A percentile compares a stretch with the other conserved stretches of the same genome.
Conservation (phyloP, 257 asterid species). For the Rehmannia glutinosa region DNA sequence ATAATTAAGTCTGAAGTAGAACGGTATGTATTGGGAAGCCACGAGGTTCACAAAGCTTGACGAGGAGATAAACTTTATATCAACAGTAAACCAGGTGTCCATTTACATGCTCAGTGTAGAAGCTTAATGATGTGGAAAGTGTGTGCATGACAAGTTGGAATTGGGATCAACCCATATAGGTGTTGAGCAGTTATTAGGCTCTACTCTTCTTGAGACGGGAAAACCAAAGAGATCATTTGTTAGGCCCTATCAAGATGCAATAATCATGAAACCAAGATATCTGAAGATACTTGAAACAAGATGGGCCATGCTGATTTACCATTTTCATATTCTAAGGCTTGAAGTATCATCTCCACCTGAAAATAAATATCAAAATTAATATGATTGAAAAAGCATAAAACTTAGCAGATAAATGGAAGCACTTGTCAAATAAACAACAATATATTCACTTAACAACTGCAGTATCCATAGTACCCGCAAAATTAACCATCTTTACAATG, state of each 20-base stretch:
- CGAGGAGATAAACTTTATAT: too few species aligned
- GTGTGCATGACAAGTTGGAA: too few species aligned
- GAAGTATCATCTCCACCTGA: constrained; percentile 99
- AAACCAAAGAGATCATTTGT: not conserved
- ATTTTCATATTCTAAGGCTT: constrained; percentile 89
- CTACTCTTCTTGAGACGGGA: not conserved
- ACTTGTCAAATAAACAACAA: not conserved
- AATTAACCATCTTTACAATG: not conserved
- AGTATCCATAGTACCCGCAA: not conserved
- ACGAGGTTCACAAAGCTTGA: too few species aligned
- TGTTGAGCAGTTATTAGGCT: not conserved
- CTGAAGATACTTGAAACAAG: not conserved
- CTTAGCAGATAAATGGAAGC: not conserved
- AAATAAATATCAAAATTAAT: constrained; percentile 17
- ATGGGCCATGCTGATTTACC: constrained; percentile 39
- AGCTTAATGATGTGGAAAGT: too few species aligned
- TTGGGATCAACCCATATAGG: not conserved
- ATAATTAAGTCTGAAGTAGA: too few species aligned
- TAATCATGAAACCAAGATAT: constrained; percentile 6
- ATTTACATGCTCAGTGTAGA: too few species aligned
- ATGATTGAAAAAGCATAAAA: constrained; percentile 6
- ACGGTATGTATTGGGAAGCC: too few species aligned
- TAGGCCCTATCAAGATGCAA: constrained; percentile 4
- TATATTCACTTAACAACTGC: not conserved
- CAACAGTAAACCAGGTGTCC: too few species aligned